Evolutionary conservation across 192 early-diverging fungal species (phyloP).

Genomic region (Coemansia brasiliensis): DNA sequence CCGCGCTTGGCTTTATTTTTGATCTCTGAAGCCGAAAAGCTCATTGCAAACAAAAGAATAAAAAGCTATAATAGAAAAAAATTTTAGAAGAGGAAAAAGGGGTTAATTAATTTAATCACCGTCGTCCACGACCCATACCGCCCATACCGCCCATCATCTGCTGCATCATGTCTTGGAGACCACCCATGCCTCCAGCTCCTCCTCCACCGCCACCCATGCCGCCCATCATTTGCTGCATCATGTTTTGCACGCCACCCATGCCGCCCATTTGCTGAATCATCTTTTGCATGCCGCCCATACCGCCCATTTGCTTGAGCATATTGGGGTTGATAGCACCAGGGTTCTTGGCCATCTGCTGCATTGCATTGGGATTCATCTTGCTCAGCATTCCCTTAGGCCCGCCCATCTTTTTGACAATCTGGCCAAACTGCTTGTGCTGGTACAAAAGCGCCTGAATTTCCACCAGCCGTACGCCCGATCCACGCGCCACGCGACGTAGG

Average conservation of each 20-base stretch:
- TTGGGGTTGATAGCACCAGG: slow-evolving; percentile 63
- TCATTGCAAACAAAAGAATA: neutral
- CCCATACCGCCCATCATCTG: slow-evolving; percentile 58
- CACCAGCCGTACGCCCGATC: slow-evolving; percentile 76
- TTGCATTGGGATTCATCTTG: slow-evolving; percentile 59
- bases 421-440: slow-evolving; percentile 76
- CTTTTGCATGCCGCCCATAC: slow-evolving; percentile 56
- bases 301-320: slow-evolving; percentile 81
- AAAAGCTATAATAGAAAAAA: neutral
- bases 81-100: neutral
- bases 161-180: slow-evolving; percentile 77
- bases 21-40: slow-evolving; percentile 53
- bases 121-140: slow-evolving; percentile 36
- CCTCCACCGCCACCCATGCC: slow-evolving; percentile 51
- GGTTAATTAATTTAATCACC: slow-evolving; percentile 13
- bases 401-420: slow-evolving; percentile 91
- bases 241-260: slow-evolving; percentile 59
- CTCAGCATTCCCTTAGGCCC: slow-evolving; percentile 83
- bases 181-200: slow-evolving; percentile 53
- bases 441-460: slow-evolving; percentile 84
- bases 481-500: slow-evolving; percentile 77
- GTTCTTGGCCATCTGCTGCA: slow-evolving; percentile 65
- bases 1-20: slow-evolving; percentile 87
- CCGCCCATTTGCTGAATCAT: slow-evolving; percentile 58
- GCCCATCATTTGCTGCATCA: slow-evolving; percentile 71